Conservation (phyloP, 225 moss, liverwort and hornwort genomes). For the Ulota crispa region DNA sequence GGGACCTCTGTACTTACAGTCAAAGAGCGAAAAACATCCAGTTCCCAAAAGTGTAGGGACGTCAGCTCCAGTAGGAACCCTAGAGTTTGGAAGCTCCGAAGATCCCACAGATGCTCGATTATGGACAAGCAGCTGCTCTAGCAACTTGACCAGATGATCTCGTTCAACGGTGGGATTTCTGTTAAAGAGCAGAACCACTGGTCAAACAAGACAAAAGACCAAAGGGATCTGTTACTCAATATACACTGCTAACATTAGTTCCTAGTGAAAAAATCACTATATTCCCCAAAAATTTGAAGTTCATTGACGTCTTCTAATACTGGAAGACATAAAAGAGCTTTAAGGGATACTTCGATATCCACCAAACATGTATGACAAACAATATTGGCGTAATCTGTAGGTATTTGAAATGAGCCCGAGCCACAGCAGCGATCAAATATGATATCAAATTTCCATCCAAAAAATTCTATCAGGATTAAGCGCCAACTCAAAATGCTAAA, state of each 20-base stretch:
- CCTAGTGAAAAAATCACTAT: neutral
- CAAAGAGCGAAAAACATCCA: conserved; percentile 82
- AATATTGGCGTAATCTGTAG: neutral
- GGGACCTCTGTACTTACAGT: conserved; percentile 57
- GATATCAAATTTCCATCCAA: neutral
- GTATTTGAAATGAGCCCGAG: neutral
- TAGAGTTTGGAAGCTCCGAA: conserved; percentile 59
- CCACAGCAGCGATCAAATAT: neutral
- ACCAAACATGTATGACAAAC: neutral
- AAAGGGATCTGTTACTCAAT: neutral
- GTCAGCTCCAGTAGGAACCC: conserved; percentile 76
- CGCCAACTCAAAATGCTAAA: neutral
- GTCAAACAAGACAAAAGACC: conserved; percentile 10
- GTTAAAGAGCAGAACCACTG: conserved; percentile 23
- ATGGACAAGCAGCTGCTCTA: conserved; percentile 86
- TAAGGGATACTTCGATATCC: neutral
- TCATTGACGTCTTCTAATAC: neutral
- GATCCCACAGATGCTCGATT: conserved; percentile 62
- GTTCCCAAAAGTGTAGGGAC: conserved; percentile 86
- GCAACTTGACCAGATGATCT: conserved; percentile 81
- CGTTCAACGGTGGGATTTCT: conserved; percentile 78
- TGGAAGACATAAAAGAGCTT: neutral
- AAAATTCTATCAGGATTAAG: neutral
- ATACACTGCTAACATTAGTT: neutral
- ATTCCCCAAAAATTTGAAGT: neutral